Evolutionary conservation across 805 yeast species (phyloP).

Genomic region (Wickerhamomyces sydowiorum): DNA sequence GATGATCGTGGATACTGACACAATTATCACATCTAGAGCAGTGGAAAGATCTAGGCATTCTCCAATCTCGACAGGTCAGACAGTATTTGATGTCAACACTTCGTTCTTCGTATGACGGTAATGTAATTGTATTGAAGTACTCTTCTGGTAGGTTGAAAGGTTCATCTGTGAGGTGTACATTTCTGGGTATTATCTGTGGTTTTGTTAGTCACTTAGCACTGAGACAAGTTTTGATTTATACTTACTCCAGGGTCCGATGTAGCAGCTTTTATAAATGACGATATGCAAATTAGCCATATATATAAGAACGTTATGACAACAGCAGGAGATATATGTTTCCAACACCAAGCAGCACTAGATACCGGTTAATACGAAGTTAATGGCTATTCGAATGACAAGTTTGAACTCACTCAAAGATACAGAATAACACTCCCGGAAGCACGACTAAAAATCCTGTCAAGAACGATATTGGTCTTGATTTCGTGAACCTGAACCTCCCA

Average conservation of each 20-base stretch:
- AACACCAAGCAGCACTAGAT: constrained; percentile 43
- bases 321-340: constrained; percentile 53
- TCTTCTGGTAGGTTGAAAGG: constrained; percentile 45
- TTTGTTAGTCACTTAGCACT: neutral
- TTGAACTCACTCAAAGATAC: constrained; percentile 40
- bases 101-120: constrained; percentile 35
- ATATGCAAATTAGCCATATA: constrained; percentile 44
- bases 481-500: constrained; percentile 50
- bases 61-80: constrained; percentile 62
- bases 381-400: no score
- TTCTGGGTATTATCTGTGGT: constrained; percentile 47
- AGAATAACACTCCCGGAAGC: constrained; percentile 48
- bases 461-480: constrained; percentile 33
- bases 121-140: constrained; percentile 41
- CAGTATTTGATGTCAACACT: constrained; percentile 53
- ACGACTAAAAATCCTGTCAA: constrained; percentile 29
- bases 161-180: constrained; percentile 49
- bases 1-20: constrained; percentile 63
- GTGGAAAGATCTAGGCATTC: constrained; percentile 73
- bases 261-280: constrained; percentile 47
- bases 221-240: neutral
- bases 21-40: constrained; percentile 68
- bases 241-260: constrained; percentile 59
- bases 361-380: no score
- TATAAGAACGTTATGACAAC: constrained; percentile 53